phyloP scores from a whole-genome alignment of 768 basidiomycete genomes.

The Suillus subaureus region DNA sequence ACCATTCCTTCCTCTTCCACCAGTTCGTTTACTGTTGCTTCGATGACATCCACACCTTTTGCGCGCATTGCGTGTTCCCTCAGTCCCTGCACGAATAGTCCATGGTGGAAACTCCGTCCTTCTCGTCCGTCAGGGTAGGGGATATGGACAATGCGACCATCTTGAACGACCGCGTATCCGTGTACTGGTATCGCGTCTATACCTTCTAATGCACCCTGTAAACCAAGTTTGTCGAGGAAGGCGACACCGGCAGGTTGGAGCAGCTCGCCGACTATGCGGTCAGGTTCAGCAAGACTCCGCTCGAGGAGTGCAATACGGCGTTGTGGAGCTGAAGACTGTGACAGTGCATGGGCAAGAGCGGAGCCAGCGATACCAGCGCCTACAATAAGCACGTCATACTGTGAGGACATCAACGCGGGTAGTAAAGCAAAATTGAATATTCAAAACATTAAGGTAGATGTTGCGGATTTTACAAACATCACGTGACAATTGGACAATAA shows the following conservation, averaged over 20 bases:
- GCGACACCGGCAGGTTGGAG: constrained; percentile 90
- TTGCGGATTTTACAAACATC: too few relatives aligned
- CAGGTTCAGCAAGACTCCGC: constrained; percentile 88
- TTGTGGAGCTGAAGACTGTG: constrained; percentile 46
- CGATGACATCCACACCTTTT: constrained; percentile 74
- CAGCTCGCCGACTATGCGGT: constrained; percentile 97
- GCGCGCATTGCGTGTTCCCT: constrained; percentile 65
- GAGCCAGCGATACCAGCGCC: constrained; percentile 92
- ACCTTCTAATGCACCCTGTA: constrained; percentile 75
- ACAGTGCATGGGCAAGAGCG: constrained; percentile 84
- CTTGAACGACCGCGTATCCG: constrained; percentile 81
- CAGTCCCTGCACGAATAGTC: constrained; percentile 81
- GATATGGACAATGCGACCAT: constrained; percentile 74
- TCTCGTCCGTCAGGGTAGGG: constrained; percentile 78
- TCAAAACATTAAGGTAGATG: too few relatives aligned
- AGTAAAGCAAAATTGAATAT: neutral
- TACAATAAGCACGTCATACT: constrained; percentile 84
- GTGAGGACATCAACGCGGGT: constrained; percentile 4
- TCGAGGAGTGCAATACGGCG: constrained; percentile 83
- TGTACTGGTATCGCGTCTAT: constrained; percentile 83
- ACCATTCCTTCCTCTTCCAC: constrained; percentile 62
- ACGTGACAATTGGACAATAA: too few relatives aligned
- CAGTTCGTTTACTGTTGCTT: constrained; percentile 81
- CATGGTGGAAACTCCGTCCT: constrained; percentile 93
- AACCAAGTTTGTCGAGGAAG: constrained; percentile 75